A percentile compares a stretch with the other conserved stretches of the same genome.
Conservation (phyloP, 768 basidiomycete species). For the Myochromella boudieri region DNA sequence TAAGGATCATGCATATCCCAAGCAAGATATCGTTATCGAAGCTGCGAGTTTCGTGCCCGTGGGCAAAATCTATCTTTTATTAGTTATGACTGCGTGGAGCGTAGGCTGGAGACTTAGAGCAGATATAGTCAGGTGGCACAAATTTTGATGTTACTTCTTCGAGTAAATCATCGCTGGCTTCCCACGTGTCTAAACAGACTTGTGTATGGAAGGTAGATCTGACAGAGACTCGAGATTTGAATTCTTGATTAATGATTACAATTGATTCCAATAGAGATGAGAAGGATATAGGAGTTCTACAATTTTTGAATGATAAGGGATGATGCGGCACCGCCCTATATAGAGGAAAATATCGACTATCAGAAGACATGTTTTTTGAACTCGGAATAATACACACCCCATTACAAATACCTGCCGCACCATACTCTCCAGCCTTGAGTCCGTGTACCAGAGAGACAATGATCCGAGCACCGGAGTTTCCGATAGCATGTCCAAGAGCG, state of each 20-base stretch:
- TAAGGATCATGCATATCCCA: no score
- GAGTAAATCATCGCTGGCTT: conserved; percentile 1
- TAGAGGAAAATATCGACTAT: conserved; percentile 19
- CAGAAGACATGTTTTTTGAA: conserved; percentile 3
- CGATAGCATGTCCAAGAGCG: conserved; percentile 93
- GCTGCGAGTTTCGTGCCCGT: no score
- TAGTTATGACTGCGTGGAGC: neutral
- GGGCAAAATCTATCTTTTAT: no score
- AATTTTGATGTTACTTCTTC: neutral
- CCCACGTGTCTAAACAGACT: no score
- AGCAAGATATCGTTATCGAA: no score
- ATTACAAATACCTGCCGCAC: conserved; percentile 96
- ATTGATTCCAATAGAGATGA: conserved; percentile 10
- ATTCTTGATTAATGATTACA: conserved; percentile 14
- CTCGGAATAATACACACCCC: conserved; percentile 59
- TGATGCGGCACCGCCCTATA: conserved; percentile 88
- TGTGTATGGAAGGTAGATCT: no score
- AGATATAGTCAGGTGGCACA: neutral
- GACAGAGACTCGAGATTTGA: neutral
- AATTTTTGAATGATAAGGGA: conserved; percentile 88
- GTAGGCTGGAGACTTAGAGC: neutral
- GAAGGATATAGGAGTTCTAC: conserved; percentile 35
- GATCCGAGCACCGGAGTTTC: conserved; percentile 94
- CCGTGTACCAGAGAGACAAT: conserved; percentile 90
- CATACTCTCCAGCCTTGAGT: conserved; percentile 91